Base-by-base conservation (phyloP, 139 green algal genomes). In the Chlorella sp. region DNA sequence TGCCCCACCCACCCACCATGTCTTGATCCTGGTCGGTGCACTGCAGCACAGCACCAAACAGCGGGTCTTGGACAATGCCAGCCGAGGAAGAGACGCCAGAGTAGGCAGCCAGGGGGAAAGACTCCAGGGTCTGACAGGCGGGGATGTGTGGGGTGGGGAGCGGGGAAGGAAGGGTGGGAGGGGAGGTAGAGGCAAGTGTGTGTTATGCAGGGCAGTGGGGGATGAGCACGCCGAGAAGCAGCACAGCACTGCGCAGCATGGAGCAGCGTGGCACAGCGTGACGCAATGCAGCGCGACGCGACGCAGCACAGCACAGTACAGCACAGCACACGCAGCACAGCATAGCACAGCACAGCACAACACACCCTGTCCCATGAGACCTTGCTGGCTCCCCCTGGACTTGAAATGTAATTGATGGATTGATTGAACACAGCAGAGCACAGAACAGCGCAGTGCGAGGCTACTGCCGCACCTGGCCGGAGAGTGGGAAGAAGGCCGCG, bases 1-100 rank as follows among this genome's bases (percentile, higher is more conserved):
- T 12, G 5, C 30, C 21, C 71, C 68, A 37, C 37, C 2, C 61
- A n/a, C 80, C 40, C 87, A 90, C 82, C 71, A 89, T 53, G 75
- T 95, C 85, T 16, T 69, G 4, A 4, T 73, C 53, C 4, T 66
- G 28, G 12, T 42, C n/a, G 32, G 40, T 85, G 88, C 92, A 95
- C 26, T 34, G 28, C 57, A 94, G 83, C 19, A 85, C 89, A 5
- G 69, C 48, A 73, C 92, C 90, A 85, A 95, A 95, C 11, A 94
- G 32, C 19, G 61, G 36, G 79, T 95, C 92, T 4, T 32, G 3
- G 34, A 86, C 78, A 32, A 89, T 39, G 53, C 53, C 64, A 21
- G 79, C 37, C 1, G 61, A 37, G 79, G 75, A 30, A 36, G 75
- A 81, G n/a, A 53, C 7, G 14, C 80, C 85, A 1, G 19, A 36